Base-by-base conservation (phyloP, 225 moss, liverwort and hornwort species). In the Ulota crispa region DNA sequence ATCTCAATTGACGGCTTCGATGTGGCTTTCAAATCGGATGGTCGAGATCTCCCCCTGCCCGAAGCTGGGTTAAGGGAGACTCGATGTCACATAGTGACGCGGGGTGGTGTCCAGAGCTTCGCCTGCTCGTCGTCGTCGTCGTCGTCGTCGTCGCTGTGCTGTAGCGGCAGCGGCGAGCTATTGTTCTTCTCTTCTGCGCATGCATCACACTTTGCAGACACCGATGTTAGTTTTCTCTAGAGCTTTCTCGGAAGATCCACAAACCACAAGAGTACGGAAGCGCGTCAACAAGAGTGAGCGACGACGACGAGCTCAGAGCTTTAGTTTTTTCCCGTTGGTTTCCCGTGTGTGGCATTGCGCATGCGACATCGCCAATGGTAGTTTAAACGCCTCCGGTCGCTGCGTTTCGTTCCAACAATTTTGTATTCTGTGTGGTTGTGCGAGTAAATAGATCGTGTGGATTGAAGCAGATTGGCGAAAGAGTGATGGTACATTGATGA, bases 401-500 rank as follows among this genome's bases (percentile, higher is more conserved):
- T 9, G 15, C 15, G 54, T 54, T 55, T 19, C 0, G 54, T 55
- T 56, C 9, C 42, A 45, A n/a, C n/a, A 43, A 70, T 27, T 79
- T 70, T 42, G 39, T 39, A 39, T 9, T 8, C 34, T 4, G 34
- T 28, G 75, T 26, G 20, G 59, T 4, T 47, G 60, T 57, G 73
- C 62, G 26, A 13, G 64, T n/a, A 4, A n/a, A 18, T 18, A 75
- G 78, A 82, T 87, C 84, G 59, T 26, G 64, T 19, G 74, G 72
- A 68, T 73, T 77, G 68, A 2, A 5, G n/a, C 39, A 75, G 50
- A 53, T 69, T 62, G 80, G 9, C n/a, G 15, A 12, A 20, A 61
- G 60, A 43, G 65, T 72, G 89, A 76, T 68, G 75, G 71, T 53
- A 16, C 88, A 83, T 86, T 86, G 86, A 81, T n/a, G 63, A 2